Evolutionary conservation across 306 rosid genomes (phyloP).

Genomic region (Erythrophleum fordii): DNA sequence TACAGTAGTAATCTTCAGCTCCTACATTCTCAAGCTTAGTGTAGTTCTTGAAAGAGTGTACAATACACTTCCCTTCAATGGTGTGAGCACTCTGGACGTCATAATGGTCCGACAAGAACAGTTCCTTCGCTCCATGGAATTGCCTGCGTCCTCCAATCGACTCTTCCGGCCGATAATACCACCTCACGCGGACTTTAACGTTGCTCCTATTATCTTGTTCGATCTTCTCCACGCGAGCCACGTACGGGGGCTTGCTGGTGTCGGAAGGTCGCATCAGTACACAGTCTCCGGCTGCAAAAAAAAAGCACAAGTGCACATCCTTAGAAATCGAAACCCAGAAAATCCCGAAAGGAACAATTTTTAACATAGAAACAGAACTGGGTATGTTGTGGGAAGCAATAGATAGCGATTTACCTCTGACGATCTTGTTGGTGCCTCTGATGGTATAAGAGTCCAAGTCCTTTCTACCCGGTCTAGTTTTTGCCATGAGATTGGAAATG

Average conservation of each 20-base stretch:
- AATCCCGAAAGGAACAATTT: constrained; percentile 24
- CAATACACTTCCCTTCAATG: constrained; percentile 79
- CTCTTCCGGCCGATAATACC: constrained; percentile 92
- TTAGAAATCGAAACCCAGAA: constrained; percentile 18
- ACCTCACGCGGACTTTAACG: constrained; percentile 73
- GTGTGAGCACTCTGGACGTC: constrained; percentile 88
- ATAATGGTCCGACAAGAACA: constrained; percentile 81
- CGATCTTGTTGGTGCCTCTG: constrained; percentile 87
- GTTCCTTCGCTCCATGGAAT: constrained; percentile 86
- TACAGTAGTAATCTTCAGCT: constrained; percentile 81
- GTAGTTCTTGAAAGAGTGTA: constrained; percentile 81
- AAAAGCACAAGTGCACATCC: constrained; percentile 26
- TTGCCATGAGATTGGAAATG: constrained; percentile 69
- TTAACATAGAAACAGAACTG: constrained; percentile 17
- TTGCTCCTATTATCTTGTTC: constrained; percentile 66
- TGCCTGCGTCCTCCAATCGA: constrained; percentile 88
- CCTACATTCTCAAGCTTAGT: constrained; percentile 91
- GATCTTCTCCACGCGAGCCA: constrained; percentile 82
- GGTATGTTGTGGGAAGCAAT: constrained; percentile 16
- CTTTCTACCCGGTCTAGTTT: constrained; percentile 74
- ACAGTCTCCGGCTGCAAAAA: constrained; percentile 72
- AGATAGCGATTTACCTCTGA: constrained; percentile 62
- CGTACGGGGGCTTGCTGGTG: constrained; percentile 75
- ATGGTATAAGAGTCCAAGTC: constrained; percentile 83
- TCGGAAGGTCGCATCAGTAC: constrained; percentile 89